These are phyloP conservation scores for Tillandsia fasciculata DNA, from an alignment of 176 grass and related monocot species.

Conservation along the genomic window DNA sequence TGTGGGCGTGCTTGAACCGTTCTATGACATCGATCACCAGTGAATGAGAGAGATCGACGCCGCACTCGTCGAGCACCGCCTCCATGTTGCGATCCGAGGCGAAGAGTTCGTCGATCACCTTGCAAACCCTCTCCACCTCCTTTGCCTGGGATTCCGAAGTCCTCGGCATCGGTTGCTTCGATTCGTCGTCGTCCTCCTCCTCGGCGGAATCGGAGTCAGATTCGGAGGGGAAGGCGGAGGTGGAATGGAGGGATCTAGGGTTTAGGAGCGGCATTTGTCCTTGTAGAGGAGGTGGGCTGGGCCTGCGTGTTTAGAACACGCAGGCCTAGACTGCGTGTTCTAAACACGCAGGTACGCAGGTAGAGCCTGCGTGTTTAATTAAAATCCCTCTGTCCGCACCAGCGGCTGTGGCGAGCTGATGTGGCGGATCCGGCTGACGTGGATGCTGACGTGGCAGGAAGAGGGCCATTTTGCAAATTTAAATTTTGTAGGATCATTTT, in stretches of 20 bases:
- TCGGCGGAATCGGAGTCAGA: conserved; percentile 3
- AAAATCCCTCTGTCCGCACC: too few species aligned
- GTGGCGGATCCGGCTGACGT: too few species aligned
- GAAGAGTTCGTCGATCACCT: conserved; percentile 44
- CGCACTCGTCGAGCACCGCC: conserved; percentile 17
- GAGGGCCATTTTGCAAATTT: too few species aligned
- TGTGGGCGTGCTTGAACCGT: conserved; percentile 25
- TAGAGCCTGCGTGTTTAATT: too few species aligned
- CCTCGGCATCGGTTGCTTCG: not conserved
- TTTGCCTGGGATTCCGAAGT: conserved; percentile 5
- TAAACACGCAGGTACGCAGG: too few species aligned
- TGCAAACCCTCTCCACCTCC: conserved; percentile 36
- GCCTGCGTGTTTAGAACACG: too few species aligned
- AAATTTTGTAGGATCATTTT: too few species aligned
- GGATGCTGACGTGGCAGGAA: too few species aligned
- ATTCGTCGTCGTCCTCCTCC: not conserved
- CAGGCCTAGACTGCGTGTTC: too few species aligned
- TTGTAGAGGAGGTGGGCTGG: conserved; percentile 48
- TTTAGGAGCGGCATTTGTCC: conserved; percentile 26
- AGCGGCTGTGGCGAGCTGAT: too few species aligned
- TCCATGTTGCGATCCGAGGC: conserved; percentile 29
- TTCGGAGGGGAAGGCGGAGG: conserved; percentile 11
- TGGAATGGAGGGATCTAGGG: conserved; percentile 8
- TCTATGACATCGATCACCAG: conserved; percentile 21
- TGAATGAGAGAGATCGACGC: conserved; percentile 8